phyloP scores from a whole-genome alignment of 768 basidiomycete genomes.

The Suillus occidentalis region DNA sequence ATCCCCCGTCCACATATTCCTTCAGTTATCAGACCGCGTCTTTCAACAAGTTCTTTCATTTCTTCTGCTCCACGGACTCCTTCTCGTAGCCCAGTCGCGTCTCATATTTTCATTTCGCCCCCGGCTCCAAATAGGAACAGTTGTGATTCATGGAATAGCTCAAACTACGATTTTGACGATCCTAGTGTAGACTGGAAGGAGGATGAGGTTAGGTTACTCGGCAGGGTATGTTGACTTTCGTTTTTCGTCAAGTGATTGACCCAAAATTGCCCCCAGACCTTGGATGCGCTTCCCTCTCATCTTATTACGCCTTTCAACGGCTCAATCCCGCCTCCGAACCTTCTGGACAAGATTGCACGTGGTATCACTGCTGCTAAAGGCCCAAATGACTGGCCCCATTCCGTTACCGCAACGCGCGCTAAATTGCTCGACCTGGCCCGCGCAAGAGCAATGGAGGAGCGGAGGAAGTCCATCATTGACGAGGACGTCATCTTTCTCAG shows the following conservation, averaged over 20 bases:
- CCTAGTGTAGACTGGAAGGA: constrained; percentile 71
- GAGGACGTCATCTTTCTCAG: constrained; percentile 42
- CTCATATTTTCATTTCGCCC: constrained; percentile 50
- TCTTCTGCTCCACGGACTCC: constrained; percentile 59
- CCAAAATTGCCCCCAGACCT: constrained; percentile 48
- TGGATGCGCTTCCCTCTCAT: constrained; percentile 80
- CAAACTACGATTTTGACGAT: constrained; percentile 63
- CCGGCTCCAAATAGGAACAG: constrained; percentile 54
- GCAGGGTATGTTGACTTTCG: constrained; percentile 49
- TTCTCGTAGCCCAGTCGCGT: constrained; percentile 50
- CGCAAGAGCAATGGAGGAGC: constrained; percentile 54
- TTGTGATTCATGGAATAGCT: constrained; percentile 84
- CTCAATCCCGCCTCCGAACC: constrained; percentile 78
- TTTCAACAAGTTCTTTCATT: constrained; percentile 37
- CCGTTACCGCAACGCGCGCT: constrained; percentile 75
- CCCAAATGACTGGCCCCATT: constrained; percentile 79
- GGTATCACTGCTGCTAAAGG: constrained; percentile 76
- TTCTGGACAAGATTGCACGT: constrained; percentile 84
- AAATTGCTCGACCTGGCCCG: constrained; percentile 83
- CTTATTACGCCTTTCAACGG: constrained; percentile 88
- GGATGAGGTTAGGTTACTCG: constrained; percentile 67
- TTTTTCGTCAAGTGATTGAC: background rate
- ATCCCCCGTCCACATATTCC: constrained; percentile 53
- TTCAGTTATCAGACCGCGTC: constrained; percentile 46
- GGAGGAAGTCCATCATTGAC: constrained; percentile 41